A percentile compares a stretch with the other conserved stretches of the same genome.
Evolutionary conservation across 768 basidiomycete species (phyloP).

Genomic region (Suillus discolor): DNA sequence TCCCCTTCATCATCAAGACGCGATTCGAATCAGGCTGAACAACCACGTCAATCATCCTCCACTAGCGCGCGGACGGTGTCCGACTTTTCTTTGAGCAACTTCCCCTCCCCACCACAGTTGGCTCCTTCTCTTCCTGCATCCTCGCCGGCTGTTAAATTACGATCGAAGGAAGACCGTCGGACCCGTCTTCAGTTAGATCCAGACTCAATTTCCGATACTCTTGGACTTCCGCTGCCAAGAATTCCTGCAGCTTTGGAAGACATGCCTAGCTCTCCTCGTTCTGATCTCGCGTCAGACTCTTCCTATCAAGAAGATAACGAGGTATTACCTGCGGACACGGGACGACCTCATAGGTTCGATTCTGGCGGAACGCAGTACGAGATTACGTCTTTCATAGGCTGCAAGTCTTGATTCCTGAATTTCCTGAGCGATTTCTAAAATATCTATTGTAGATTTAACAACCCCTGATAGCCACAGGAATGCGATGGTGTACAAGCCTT

Average conservation of each 20-base stretch:
- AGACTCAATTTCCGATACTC: neutral
- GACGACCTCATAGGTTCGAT: slow-evolving; percentile 29
- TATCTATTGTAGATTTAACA: slow-evolving; percentile 33
- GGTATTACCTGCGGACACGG: slow-evolving; percentile 15
- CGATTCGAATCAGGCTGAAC: slow-evolving; percentile 11
- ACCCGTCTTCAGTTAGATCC: slow-evolving; percentile 12
- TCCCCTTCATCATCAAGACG: slow-evolving; percentile 39
- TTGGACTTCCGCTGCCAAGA: slow-evolving; percentile 20
- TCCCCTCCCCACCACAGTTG: slow-evolving; percentile 61
- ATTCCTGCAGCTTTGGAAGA: slow-evolving; percentile 27
- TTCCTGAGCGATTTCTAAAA: slow-evolving; percentile 10
- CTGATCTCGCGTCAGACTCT: slow-evolving; percentile 21
- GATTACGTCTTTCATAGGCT: slow-evolving; percentile 73
- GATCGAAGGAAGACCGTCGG: slow-evolving; percentile 25
- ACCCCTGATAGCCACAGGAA: slow-evolving; percentile 25
- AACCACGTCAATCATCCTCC: slow-evolving; percentile 23
- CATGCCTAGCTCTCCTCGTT: slow-evolving; percentile 18
- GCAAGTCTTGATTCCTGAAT: slow-evolving; percentile 30
- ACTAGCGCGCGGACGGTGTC: slow-evolving; percentile 30
- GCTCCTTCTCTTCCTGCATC: slow-evolving; percentile 22
- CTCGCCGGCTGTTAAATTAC: slow-evolving; percentile 16
- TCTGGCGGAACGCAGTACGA: slow-evolving; percentile 64
- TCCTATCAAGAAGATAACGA: slow-evolving; percentile 18
- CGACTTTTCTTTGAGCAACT: slow-evolving; percentile 73
- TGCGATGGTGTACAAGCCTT: slow-evolving; percentile 11